Evolutionary conservation across 345 rosid genomes (phyloP), one percentile per base, ranked within the genome.

Genomic region (Gynandropsis gynandra): DNA sequence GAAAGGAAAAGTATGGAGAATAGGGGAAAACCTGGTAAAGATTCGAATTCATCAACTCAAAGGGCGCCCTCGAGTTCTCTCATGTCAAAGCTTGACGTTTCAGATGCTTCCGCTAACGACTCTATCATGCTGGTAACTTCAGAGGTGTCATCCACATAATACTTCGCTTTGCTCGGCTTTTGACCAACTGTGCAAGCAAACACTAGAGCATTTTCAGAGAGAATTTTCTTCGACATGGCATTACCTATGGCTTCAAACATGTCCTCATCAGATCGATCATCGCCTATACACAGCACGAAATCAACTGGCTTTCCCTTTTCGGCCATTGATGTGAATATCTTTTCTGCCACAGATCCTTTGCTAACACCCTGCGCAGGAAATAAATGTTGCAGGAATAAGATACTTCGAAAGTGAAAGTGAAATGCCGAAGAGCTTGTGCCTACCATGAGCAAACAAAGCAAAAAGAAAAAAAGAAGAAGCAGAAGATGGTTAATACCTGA

Each of bases 121-220:
- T 68, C 68, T 51, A 68, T 63, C 72, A 68, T 68, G 63, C 63
- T 56, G 48, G 67, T 68, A 11, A 68, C 72, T 52, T 68, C 72
- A 11, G 45, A 54, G 20, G 68, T 62, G 39, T 68, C 72, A 17
- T 68, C 72, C 59, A 89, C 52, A 62, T 86, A 89, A 67, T 89
- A 89, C 71, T 75, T 89, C 42, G 96, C 98, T 71, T 89, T 89
- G 75, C 98, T 89, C 40, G 98, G 98, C 70, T 89, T 86, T 66
- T 89, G 98, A 9, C 87, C 95, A 16, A 89, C 96, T 8, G 95
- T 86, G 77, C 96, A 86, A 32, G 98, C 95, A 62, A 78, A 83
- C 20, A 68, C 72, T 32, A 21, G 43, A 21, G 68, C 68, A 32
- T 62, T 62, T 18, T 8, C 42, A 17, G 46, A 38, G n/a, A 68